Percentiles rank a stretch among this genome's conserved stretches.
Evolutionary conservation across 1,284 basidiomycete genomes (phyloP).

Genomic region (Cutaneotrichosporon sp.): DNA sequence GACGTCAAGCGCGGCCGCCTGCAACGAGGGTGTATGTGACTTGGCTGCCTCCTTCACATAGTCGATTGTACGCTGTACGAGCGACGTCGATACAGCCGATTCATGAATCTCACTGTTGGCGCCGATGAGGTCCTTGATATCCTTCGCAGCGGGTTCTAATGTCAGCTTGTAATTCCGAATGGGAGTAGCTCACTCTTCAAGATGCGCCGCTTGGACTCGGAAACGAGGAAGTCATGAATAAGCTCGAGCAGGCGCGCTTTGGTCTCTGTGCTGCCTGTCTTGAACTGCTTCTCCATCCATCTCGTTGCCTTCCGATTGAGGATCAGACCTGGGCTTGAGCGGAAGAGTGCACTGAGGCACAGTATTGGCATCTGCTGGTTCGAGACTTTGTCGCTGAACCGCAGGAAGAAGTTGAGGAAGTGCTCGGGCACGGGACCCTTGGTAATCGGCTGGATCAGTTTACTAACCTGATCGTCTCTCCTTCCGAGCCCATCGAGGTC

Average conservation of each 20-base stretch:
- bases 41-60: constrained; percentile 76
- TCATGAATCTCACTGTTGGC: constrained; percentile 92
- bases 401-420: constrained; percentile 67
- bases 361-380: constrained; percentile 49
- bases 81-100: constrained; percentile 85
- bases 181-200: constrained; percentile 51
- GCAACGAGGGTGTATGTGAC: constrained; percentile 64
- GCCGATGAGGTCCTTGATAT: constrained; percentile 89
- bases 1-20: constrained; percentile 82
- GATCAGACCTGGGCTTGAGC: constrained; percentile 86
- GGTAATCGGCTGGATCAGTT: neutral
- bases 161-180: neutral
- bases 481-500: constrained; percentile 71
- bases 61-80: constrained; percentile 85
- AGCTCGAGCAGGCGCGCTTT: constrained; percentile 73
- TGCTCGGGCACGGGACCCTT: constrained; percentile 63
- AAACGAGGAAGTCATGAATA: constrained; percentile 81
- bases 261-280: constrained; percentile 63
- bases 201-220: constrained; percentile 57
- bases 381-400: constrained; percentile 24
- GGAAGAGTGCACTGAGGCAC: constrained; percentile 85
- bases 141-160: constrained; percentile 45
- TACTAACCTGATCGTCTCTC: constrained; percentile 56
- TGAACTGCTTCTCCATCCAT: constrained; percentile 87
- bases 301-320: constrained; percentile 65